Evolutionary conservation across 2,329 filamentous ascomycete genomes (phyloP).

Genomic region (Fusarium sambucinum): DNA sequence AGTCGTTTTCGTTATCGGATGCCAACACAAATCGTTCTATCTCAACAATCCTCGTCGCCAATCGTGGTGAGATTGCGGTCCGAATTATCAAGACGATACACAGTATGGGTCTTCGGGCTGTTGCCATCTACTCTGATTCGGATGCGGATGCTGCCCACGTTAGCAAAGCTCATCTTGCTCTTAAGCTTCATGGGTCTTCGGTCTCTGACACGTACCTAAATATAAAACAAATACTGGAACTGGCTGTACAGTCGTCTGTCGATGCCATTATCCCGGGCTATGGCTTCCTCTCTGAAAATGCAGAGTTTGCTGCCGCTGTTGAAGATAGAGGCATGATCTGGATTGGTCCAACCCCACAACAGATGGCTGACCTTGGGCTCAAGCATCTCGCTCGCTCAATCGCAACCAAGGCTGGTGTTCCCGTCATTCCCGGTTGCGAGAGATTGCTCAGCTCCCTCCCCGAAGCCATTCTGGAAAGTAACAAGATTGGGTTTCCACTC

Average conservation of each 20-base stretch:
- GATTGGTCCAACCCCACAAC: constrained; percentile 67
- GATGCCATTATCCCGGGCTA: constrained; percentile 76
- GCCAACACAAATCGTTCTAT: constrained; percentile 15
- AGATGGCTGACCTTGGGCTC: constrained; percentile 54
- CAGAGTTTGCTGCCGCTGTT: constrained; percentile 68
- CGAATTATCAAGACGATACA: constrained; percentile 76
- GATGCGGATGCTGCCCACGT: constrained; percentile 77
- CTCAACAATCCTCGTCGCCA: constrained; percentile 71
- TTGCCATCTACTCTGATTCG: constrained; percentile 74
- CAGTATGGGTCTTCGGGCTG: constrained; percentile 74
- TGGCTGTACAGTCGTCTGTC: constrained; percentile 62
- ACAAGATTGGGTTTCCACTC: constrained; percentile 54
- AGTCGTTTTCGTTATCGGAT: not conserved
- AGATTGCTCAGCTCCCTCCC: constrained; percentile 45
- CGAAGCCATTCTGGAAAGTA: constrained; percentile 47
- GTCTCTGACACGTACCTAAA: constrained; percentile 71
- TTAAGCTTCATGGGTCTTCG: constrained; percentile 68
- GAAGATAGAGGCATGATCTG: constrained; percentile 67
- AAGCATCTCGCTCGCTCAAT: constrained; percentile 56
- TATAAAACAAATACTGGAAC: constrained; percentile 68
- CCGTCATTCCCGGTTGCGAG: constrained; percentile 52
- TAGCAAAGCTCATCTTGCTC: constrained; percentile 72
- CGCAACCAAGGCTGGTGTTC: constrained; percentile 49
- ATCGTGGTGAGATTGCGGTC: constrained; percentile 72
- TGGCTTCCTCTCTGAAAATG: constrained; percentile 74